A percentile compares a stretch with the other conserved stretches of the same genome.
Evolutionary conservation across 179 eudicot species (phyloP).

Genomic region (Sideroxylon spinosum): DNA sequence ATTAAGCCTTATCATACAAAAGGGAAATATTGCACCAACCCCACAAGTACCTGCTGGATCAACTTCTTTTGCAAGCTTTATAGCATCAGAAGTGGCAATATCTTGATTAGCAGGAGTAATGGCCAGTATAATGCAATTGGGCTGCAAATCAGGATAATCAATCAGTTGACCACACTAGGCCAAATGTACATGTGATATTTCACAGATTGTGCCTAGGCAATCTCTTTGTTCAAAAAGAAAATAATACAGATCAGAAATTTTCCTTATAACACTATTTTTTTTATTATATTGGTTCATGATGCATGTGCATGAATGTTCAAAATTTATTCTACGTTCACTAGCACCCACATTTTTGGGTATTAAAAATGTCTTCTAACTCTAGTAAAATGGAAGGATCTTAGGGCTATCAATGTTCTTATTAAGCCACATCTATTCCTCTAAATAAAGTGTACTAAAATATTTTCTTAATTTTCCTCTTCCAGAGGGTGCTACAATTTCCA

Average conservation of each 20-base stretch:
- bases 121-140: slow-evolving; percentile 91
- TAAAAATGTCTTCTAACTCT: background rate
- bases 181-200: background rate
- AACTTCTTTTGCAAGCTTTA: slow-evolving; percentile 98
- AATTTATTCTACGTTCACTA: background rate
- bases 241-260: background rate
- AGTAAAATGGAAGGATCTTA: background rate
- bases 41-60: slow-evolving; percentile 71
- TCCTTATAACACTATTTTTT: background rate
- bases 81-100: slow-evolving; percentile 99
- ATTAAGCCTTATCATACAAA: background rate
- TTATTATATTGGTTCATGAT: too few relatives aligned
- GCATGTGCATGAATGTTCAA: background rate
- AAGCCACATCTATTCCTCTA: background rate
- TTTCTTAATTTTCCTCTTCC: background rate
- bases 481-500: background rate
- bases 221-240: background rate
- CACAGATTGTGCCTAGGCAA: background rate
- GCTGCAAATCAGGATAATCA: slow-evolving; percentile 45
- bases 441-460: background rate
- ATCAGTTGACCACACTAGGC: slow-evolving; percentile 1
- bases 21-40: background rate
- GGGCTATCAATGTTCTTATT: background rate
- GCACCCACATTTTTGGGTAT: too few relatives aligned
- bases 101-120: slow-evolving; percentile 99